Evolutionary conservation across 1,284 basidiomycete genomes (phyloP).

Genomic region (Puccinia brachypodii): DNA sequence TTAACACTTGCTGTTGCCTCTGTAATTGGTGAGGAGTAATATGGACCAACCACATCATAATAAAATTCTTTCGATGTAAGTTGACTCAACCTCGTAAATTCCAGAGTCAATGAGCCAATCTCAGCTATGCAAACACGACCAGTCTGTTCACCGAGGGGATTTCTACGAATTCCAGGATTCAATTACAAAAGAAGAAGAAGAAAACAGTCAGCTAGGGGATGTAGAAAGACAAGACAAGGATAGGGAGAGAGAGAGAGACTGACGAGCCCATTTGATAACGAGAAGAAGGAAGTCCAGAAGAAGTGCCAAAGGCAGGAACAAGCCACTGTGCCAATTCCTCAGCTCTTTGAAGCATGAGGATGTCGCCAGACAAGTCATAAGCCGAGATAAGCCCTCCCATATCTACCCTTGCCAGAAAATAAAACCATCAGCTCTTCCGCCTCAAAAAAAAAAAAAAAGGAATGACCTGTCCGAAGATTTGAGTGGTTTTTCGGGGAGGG

Average conservation of each 20-base stretch:
- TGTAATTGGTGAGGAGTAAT: background rate
- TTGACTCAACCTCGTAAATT: slow-evolving; percentile 62
- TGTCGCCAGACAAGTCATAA: slow-evolving; percentile 34
- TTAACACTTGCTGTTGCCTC: background rate
- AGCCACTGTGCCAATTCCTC: slow-evolving; percentile 71
- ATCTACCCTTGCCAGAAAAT: background rate
- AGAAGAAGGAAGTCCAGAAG: slow-evolving; percentile 59
- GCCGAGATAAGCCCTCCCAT: slow-evolving; percentile 39
- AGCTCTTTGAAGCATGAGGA: slow-evolving; percentile 63
- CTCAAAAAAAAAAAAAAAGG: too few species aligned
- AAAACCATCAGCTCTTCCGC: too few species aligned
- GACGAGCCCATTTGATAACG: slow-evolving; percentile 58
- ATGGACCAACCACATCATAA: slow-evolving; percentile 58
- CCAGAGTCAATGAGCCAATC: slow-evolving; percentile 62
- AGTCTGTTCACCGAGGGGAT: background rate
- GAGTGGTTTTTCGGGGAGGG: background rate
- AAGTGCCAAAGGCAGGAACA: slow-evolving; percentile 60
- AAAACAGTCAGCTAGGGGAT: too few species aligned
- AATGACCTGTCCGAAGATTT: too few species aligned
- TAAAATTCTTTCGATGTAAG: slow-evolving; percentile 62
- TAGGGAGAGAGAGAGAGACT: slow-evolving; percentile 20
- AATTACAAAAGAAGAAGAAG: background rate
- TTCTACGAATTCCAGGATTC: background rate
- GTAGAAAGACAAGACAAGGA: background rate
- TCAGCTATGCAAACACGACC: slow-evolving; percentile 56